Evolutionary conservation across 2,329 filamentous ascomycete genomes (phyloP).

Genomic region (Neonectria faginata): DNA sequence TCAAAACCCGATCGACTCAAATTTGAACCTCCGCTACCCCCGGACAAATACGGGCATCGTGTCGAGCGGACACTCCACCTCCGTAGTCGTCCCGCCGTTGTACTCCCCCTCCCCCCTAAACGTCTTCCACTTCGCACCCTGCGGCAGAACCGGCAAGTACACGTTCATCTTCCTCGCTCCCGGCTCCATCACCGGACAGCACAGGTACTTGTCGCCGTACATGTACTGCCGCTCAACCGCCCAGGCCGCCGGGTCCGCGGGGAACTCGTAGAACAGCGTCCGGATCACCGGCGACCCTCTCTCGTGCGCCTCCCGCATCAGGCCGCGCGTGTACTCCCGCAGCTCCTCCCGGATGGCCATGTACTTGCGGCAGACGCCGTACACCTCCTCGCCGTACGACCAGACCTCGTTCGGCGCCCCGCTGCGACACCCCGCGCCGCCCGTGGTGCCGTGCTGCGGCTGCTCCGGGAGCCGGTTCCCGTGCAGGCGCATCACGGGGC

Average conservation of each 20-base stretch:
- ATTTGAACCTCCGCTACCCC: background rate
- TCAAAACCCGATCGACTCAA: too few relatives aligned
- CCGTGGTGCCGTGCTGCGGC: slow-evolving; percentile 50
- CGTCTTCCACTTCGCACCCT: slow-evolving; percentile 22
- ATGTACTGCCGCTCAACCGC: slow-evolving; percentile 72
- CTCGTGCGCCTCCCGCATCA: slow-evolving; percentile 72
- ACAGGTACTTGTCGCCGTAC: slow-evolving; percentile 59
- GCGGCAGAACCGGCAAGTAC: slow-evolving; percentile 27
- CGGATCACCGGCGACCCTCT: slow-evolving; percentile 72
- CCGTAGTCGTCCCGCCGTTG: slow-evolving; percentile 12
- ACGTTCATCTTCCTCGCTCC: slow-evolving; percentile 14
- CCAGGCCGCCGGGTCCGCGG: slow-evolving; percentile 65
- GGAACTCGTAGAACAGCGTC: slow-evolving; percentile 73
- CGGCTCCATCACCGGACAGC: slow-evolving; percentile 24
- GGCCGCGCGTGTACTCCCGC: slow-evolving; percentile 65
- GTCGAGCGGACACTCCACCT: slow-evolving; percentile 27
- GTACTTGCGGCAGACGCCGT: slow-evolving; percentile 70
- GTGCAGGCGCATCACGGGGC: slow-evolving; percentile 75
- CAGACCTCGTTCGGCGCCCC: slow-evolving; percentile 75
- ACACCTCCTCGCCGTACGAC: slow-evolving; percentile 72
- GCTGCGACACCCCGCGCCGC: slow-evolving; percentile 57
- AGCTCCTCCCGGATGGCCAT: slow-evolving; percentile 69
- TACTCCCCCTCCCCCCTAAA: slow-evolving; percentile 21
- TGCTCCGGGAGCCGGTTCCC: slow-evolving; percentile 71
- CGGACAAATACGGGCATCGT: slow-evolving; percentile 32